Evolutionary conservation across 2,329 filamentous ascomycete species (phyloP).

Genomic region (Alternaria ventricosa): DNA sequence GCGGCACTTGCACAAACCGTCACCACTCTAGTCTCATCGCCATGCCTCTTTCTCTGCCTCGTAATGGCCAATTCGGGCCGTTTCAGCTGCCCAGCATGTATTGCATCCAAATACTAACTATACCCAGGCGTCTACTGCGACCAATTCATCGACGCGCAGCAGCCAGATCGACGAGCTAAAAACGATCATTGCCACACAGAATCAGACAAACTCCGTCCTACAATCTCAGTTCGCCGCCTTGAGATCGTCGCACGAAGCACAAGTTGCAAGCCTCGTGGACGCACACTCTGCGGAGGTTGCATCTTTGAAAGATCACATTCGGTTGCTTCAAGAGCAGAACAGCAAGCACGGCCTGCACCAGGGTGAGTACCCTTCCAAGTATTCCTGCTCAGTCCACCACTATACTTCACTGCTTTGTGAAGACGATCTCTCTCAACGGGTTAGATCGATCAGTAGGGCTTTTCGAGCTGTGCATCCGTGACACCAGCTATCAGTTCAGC

Average conservation of each 20-base stretch:
- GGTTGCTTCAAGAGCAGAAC: constrained; percentile 47
- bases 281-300: constrained; percentile 50
- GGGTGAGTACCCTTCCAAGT: constrained; percentile 25
- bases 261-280: constrained; percentile 45
- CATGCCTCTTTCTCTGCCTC: not conserved
- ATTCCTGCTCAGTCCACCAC: not conserved
- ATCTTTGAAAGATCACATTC: constrained; percentile 48
- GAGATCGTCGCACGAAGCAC: constrained; percentile 49
- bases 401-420: not conserved
- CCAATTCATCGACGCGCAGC: constrained; percentile 20
- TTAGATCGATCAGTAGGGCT: not conserved
- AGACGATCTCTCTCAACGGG: not conserved
- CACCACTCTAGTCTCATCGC: not conserved
- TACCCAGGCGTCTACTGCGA: constrained; percentile 25
- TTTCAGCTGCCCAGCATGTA: not conserved
- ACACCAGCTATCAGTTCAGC: constrained; percentile 13
- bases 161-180: constrained; percentile 38
- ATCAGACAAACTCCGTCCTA: constrained; percentile 41
- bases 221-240: constrained; percentile 47
- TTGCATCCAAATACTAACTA: constrained; percentile 12
- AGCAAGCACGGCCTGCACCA: constrained; percentile 33
- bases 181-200: constrained; percentile 38
- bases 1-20: not conserved
- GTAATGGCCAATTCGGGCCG: not conserved
- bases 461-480: constrained; percentile 11